Evolutionary conservation across 2,329 filamentous ascomycete genomes (phyloP).

Genomic region (Sphaerulina vaccinii): DNA sequence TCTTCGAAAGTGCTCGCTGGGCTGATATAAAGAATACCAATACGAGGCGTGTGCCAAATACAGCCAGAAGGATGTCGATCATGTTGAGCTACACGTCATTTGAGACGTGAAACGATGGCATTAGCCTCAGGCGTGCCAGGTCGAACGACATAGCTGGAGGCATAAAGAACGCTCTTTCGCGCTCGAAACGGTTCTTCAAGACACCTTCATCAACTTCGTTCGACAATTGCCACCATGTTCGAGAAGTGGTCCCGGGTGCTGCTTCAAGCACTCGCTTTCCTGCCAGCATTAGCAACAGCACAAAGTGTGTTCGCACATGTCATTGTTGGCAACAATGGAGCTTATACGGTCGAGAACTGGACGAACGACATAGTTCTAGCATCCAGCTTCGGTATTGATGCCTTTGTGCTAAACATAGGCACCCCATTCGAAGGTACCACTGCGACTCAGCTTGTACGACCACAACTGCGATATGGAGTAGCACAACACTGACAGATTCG

Average conservation of each 20-base stretch:
- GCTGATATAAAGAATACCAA: too few species aligned
- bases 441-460: conserved; percentile 29
- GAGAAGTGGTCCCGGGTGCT: not conserved
- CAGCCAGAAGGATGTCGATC: not conserved
- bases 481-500: not conserved
- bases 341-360: conserved; percentile 15
- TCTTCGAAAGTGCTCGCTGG: too few species aligned
- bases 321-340: conserved; percentile 16
- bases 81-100: too few species aligned
- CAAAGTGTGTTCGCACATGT: conserved; percentile 23
- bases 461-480: not conserved
- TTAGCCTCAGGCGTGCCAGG: not conserved
- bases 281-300: conserved; percentile 11
- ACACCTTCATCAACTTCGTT: too few species aligned
- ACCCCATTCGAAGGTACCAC: conserved; percentile 28
- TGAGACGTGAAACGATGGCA: not conserved
- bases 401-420: conserved; percentile 54
- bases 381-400: conserved; percentile 41
- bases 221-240: conserved; percentile 1
- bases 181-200: too few species aligned
- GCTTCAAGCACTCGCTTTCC: not conserved
- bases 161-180: too few species aligned
- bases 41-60: not conserved
- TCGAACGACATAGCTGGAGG: too few species aligned
- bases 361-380: conserved; percentile 18